Evolutionary conservation across 2,329 filamentous ascomycete genomes (phyloP), one percentile per base, ranked within the genome.

Genomic region (Alternaria arbusti): DNA sequence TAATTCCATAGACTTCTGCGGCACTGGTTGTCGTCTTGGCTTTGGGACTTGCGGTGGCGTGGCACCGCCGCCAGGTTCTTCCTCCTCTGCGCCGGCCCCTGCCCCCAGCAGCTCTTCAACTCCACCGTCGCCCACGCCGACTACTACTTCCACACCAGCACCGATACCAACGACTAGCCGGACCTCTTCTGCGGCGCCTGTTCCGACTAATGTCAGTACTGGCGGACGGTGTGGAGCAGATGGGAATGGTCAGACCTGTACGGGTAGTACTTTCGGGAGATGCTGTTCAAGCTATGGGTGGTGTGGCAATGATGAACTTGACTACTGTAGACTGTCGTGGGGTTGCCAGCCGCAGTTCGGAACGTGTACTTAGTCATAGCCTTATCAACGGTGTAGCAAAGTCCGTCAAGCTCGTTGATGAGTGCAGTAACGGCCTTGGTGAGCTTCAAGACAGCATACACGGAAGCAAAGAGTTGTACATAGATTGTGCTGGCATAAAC

Each of bases 231-330:
- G 74, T 52, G 74, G 74, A n/a, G 51, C 66, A 17, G 67, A 69
- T 40, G 64, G 64, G 6, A 70, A 70, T 47, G 73, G 72, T 0
- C 63, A 62, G 22, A 66, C 68, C 2, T 77, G 74, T 61, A 57
- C 54, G 10, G 72, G 73, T 0, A 72, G 67, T 5, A 70, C 65
- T 8, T 74, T 65, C 54, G 74, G 74, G 11, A 54, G 64, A 26
- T 76, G 74, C 54, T 77, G 74, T 47, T 71, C 67, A 8, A 66
- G 67, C 23, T 77, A 76, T 57, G 70, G 70, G 3, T 74, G 68
- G 66, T 76, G 72, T 61, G 73, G 73, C 0, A 63, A 54, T 36
- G 65, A 32, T 20, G 23, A 63, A 20, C 59, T 67, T 23, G 69
- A 74, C 40, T 74, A 71, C 49, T 76, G 72, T 59, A 61, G 65